These are phyloP conservation scores for Alternaria postmessia DNA, from an alignment of 2,329 filamentous ascomycete genomes.

Conservation along the genomic window DNA sequence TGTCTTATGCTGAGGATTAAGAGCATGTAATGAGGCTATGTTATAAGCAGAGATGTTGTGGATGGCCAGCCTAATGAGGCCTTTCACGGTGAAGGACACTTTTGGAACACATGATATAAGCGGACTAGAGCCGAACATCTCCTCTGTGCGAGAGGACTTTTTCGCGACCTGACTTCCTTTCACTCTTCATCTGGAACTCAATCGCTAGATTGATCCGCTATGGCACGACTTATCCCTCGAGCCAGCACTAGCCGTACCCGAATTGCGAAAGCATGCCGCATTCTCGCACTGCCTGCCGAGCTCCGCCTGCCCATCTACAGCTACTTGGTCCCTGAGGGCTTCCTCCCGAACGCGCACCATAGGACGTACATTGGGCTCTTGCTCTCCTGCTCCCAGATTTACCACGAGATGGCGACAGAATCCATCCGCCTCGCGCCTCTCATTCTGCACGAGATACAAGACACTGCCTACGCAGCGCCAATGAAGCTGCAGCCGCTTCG, in stretches of 20 bases:
- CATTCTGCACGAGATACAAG: background rate
- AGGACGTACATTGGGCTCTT: background rate
- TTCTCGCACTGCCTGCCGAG: constrained; percentile 2
- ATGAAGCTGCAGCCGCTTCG: constrained; percentile 3
- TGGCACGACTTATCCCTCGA: background rate
- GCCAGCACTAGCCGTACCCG: background rate
- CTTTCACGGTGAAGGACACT: background rate
- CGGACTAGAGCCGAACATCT: background rate
- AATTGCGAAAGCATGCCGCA: background rate
- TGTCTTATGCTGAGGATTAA: background rate
- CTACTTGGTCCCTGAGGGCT: background rate
- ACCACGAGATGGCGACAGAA: constrained; percentile 9
- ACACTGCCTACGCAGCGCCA: background rate
- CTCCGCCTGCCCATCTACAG: constrained; percentile 4
- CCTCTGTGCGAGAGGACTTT: background rate
- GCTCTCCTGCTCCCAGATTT: constrained; percentile 13
- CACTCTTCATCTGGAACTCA: background rate
- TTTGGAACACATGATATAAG: background rate
- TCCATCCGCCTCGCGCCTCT: background rate
- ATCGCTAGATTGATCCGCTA: background rate
- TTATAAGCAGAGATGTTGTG: background rate
- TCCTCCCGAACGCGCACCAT: constrained; percentile 1
- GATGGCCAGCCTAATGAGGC: background rate
- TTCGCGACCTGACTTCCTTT: background rate
- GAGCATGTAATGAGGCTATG: background rate